Evolutionary conservation across 495 filamentous ascomycete species (phyloP), one percentile per base, ranked within the genome.

Genomic region (Penicillium flavigenum): DNA sequence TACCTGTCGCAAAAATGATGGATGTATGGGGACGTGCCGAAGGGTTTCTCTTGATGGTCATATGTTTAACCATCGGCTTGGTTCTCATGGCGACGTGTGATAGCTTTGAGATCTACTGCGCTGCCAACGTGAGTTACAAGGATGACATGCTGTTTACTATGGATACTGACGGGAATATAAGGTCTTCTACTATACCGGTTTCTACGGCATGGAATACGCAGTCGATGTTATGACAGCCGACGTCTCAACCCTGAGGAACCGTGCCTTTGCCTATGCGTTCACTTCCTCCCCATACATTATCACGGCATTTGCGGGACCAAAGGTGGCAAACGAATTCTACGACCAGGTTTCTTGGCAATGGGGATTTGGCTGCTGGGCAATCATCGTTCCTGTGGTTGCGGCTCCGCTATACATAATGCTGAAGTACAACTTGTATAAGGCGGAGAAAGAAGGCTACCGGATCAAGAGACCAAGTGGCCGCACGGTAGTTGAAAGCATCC

Each of bases 1-100:
- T 88, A 19, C 77, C 85, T 1, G 67, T 87, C 19, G 85, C 83
- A 51, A 88, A 88, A 68, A 69, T 88, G 39, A 71, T 88, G 58
- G 83, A 89, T 63, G 67, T 84, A 32, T 88, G 80, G 76, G 86
- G 84, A 48, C 61, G 82, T 64, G 51, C 79, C 60, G 61, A 76
- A 44, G 74, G 72, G 36, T 86, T 85, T 61, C 75, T 63, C 10
- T 22, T 79, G 52, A 69, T 72, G 68, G 57, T 70, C 0, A 9
- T 59, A 8, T 53, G 68, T 34, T 58, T 63, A 4, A 72, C 67
- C 1, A 22, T 77, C 17, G 77, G 77, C 0, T 38, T 79, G 47
- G 61, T 80, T 44, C 61, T 79, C 64, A 76, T 79, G 72, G 78
- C 78, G 6, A 65, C 57, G 0, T 79, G 75, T 55, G 64, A 77